A percentile compares a stretch with the other conserved stretches of the same genome.
Evolutionary conservation across 352 stramenopile genomes (phyloP).

Genomic region (Plasmopara viticola): DNA sequence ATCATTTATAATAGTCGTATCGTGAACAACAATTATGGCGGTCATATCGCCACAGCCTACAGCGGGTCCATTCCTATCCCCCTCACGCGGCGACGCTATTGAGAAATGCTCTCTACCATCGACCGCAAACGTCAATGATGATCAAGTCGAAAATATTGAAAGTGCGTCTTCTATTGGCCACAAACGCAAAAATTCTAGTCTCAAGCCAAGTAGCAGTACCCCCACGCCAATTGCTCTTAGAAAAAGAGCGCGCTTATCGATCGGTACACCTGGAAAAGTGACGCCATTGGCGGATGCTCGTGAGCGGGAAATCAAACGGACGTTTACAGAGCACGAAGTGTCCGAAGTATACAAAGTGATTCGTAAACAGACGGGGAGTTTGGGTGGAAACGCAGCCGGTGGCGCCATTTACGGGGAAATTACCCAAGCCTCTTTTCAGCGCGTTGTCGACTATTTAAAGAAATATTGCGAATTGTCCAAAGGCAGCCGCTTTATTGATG

Average conservation of each 20-base stretch:
- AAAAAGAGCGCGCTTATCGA: slow-evolving; percentile 54
- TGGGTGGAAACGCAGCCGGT: slow-evolving; percentile 92
- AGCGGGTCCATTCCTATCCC: slow-evolving; percentile 17
- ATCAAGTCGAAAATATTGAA: slow-evolving; percentile 1
- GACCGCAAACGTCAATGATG: background rate
- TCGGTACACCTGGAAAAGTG: slow-evolving; percentile 67
- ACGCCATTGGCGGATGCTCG: slow-evolving; percentile 50
- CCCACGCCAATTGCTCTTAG: slow-evolving; percentile 27
- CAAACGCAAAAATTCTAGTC: slow-evolving; percentile 51
- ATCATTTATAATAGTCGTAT: background rate
- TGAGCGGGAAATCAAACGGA: slow-evolving; percentile 59
- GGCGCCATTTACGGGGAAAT: slow-evolving; percentile 98
- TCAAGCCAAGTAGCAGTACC: slow-evolving; percentile 12
- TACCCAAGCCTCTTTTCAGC: slow-evolving; percentile 95
- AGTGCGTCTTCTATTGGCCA: slow-evolving; percentile 14
- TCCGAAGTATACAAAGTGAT: slow-evolving; percentile 90
- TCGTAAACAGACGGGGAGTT: slow-evolving; percentile 89
- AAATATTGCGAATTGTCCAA: slow-evolving; percentile 86
- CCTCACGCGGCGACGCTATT: slow-evolving; percentile 4
- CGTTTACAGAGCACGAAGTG: slow-evolving; percentile 80
- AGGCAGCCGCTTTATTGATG: slow-evolving; percentile 93
- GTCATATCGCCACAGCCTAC: slow-evolving; percentile 13
- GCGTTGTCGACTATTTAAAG: slow-evolving; percentile 93
- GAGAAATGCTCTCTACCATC: slow-evolving; percentile 10
- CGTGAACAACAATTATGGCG: slow-evolving; percentile 10